Evolutionary conservation across 1,139 yeast genomes (phyloP), one percentile per base, ranked within the genome.

Genomic region (Eremothecium sinecaudum): DNA sequence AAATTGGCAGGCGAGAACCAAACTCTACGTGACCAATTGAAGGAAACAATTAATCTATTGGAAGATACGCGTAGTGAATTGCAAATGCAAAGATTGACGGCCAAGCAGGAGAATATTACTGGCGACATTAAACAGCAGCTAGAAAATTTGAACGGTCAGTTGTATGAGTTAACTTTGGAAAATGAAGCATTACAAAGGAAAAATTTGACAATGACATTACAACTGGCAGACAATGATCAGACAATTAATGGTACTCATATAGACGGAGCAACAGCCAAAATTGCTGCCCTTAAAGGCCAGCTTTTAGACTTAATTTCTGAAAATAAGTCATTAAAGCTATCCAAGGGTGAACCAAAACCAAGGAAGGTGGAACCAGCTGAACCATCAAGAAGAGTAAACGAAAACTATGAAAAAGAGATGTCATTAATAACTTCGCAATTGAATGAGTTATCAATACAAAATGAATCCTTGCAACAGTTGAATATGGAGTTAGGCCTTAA

Each of bases 401-500:
- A 36, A 15, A 37, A 31, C 11, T 37, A 44, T 32, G 48, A 51
- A 31, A 41, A 42, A 18, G 51, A 52, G 29, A 36, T 55, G 25
- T 34, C 41, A 12, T 39, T 42, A 6, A 31, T 55, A 24, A 48
- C 49, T 20, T 30, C 46, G 8, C 51, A 54, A 34, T 35, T 55
- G 12, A 46, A 51, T 21, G 33, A 45, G 1, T 33, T 56, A n/a
- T 53, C 60, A 1, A 50, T 56, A 25, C 59, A 56, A 36, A 57
- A 56, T 39, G 61, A 56, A 38, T 36, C 40, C 12, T 40, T 60
- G 35, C 56, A 51, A 35, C 59, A 53, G 33, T 51, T 50, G 27
- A 36, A 53, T 2, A 43, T 56, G 5, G 55, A 50, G 31, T 41
- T 56, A 40, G 53, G 57, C 24, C 31, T 52, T 11, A 50, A 51